phyloP scores from a whole-genome alignment of 202 grass and related monocot genomes.

The Musa balbisiana region DNA sequence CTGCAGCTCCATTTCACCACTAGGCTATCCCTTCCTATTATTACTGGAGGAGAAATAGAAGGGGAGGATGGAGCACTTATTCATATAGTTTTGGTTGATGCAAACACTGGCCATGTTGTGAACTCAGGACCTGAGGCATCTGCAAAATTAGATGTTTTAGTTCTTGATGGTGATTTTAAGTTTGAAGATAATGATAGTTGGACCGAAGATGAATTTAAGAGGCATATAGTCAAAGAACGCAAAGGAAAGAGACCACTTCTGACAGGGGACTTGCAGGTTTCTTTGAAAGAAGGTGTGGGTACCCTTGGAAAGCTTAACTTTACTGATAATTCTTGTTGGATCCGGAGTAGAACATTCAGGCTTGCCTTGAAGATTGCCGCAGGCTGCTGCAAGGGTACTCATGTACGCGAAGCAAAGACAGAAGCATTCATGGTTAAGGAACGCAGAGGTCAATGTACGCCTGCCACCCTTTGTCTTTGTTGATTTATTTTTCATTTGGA shows the following conservation, averaged over 20 bases:
- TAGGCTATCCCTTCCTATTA: conserved; percentile 61
- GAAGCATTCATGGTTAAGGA: conserved; percentile 92
- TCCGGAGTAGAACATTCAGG: conserved; percentile 87
- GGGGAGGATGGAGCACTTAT: conserved; percentile 75
- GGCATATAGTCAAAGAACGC: conserved; percentile 68
- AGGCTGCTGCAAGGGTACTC: conserved; percentile 63
- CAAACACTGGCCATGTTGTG: conserved; percentile 50
- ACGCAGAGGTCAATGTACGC: conserved; percentile 92
- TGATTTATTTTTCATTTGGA: conserved; percentile 1
- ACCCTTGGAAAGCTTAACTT: conserved; percentile 82
- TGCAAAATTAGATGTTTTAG: conserved; percentile 73
- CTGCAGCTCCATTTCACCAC: conserved; percentile 67
- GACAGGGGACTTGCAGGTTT: conserved; percentile 65
- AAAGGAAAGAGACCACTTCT: conserved; percentile 90
- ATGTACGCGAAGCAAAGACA: conserved; percentile 77
- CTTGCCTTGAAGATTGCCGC: conserved; percentile 64
- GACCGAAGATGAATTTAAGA: conserved; percentile 82
- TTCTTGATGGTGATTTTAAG: conserved; percentile 86
- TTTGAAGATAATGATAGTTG: conserved; percentile 76
- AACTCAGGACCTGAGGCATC: conserved; percentile 53
- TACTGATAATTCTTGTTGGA: conserved; percentile 94
- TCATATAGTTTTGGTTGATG: conserved; percentile 72
- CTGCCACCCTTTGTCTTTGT: neutral
- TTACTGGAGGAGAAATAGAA: conserved; percentile 96
- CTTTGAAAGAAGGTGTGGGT: conserved; percentile 85